Conservation (phyloP, 1,139 yeast genomes). For the Yamadazyma taylorii region DNA sequence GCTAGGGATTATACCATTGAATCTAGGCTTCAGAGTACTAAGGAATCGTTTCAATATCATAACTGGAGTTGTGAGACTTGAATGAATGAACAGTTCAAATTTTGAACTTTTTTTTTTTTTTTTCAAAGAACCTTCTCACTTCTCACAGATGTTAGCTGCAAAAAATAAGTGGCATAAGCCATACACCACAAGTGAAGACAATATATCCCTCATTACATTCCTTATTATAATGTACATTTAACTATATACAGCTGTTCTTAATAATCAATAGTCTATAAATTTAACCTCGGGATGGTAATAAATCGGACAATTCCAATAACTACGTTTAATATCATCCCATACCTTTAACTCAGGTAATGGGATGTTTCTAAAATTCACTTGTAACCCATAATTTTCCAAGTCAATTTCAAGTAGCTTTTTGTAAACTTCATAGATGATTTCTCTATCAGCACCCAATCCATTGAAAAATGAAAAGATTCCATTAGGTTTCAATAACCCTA, state of each 20-base stretch:
- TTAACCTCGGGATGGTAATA: slow-evolving; percentile 65
- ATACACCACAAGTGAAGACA: no score
- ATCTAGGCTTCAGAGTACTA: slow-evolving; percentile 11
- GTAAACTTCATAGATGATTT: slow-evolving; percentile 86
- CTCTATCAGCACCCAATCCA: slow-evolving; percentile 95
- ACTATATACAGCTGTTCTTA: no score
- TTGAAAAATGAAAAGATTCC: slow-evolving; percentile 89
- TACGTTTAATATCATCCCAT: slow-evolving; percentile 70
- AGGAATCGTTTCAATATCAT: slow-evolving; percentile 13
- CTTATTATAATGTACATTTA: no score
- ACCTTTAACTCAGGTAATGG: slow-evolving; percentile 47
- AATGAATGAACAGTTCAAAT: background rate
- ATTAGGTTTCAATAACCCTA: slow-evolving; percentile 77
- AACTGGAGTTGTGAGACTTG: background rate
- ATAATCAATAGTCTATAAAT: slow-evolving; percentile 35
- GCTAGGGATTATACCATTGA: slow-evolving; percentile 5
- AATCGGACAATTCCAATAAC: slow-evolving; percentile 73
- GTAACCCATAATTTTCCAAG: slow-evolving; percentile 73
- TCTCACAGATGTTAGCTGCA: no score
- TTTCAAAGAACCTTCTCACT: no score
- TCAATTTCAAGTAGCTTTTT: slow-evolving; percentile 79
- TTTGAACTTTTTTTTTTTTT: no score
- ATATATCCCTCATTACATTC: no score
- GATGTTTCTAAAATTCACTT: slow-evolving; percentile 51
- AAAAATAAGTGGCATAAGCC: no score